Percentiles rank a stretch among this genome's conserved stretches.
phyloP scores from a whole-genome alignment of 2,329 filamentous ascomycete genomes.

The Exserohilum turcica region DNA sequence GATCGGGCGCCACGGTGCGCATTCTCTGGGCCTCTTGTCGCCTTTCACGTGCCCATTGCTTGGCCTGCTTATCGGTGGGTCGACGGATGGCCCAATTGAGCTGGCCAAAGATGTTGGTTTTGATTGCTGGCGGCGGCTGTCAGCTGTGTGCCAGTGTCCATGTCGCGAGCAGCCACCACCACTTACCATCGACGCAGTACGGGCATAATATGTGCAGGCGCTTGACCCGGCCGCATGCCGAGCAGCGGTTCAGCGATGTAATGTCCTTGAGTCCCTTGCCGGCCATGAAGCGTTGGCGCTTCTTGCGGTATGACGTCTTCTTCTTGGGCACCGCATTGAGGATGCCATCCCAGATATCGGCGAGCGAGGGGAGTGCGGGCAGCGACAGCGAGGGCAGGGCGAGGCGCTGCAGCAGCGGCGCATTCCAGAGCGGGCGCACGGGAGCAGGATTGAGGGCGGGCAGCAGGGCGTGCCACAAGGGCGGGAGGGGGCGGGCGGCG shows the following conservation, averaged over 20 bases:
- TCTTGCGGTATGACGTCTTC: constrained; percentile 97
- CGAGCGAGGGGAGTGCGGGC: constrained; percentile 54
- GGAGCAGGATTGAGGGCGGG: constrained; percentile 53
- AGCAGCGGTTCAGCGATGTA: constrained; percentile 83
- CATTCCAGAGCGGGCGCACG: constrained; percentile 45
- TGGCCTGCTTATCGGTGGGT: constrained; percentile 37
- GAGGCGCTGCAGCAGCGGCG: constrained; percentile 53
- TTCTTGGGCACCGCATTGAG: constrained; percentile 95
- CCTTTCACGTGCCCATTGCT: constrained; percentile 34
- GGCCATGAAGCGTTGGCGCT: constrained; percentile 89
- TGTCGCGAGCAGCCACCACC: not conserved
- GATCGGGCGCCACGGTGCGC: constrained; percentile 27
- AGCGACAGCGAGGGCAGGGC: constrained; percentile 59
- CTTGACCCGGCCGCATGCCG: constrained; percentile 85
- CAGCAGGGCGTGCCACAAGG: constrained; percentile 59
- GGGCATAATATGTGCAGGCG: constrained; percentile 87
- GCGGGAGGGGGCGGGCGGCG: constrained; percentile 50
- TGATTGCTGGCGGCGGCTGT: constrained; percentile 34
- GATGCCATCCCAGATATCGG: constrained; percentile 91
- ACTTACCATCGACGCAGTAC: constrained; percentile 80
- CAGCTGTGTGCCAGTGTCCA: not conserved
- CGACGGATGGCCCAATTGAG: constrained; percentile 33
- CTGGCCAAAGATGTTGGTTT: constrained; percentile 42
- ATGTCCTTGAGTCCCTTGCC: constrained; percentile 95
- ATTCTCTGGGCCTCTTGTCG: constrained; percentile 19